Percentiles rank a stretch among this genome's conserved stretches.
Conservation (phyloP, 1,284 basidiomycete genomes). For the Cryptococcus sp. region DNA sequence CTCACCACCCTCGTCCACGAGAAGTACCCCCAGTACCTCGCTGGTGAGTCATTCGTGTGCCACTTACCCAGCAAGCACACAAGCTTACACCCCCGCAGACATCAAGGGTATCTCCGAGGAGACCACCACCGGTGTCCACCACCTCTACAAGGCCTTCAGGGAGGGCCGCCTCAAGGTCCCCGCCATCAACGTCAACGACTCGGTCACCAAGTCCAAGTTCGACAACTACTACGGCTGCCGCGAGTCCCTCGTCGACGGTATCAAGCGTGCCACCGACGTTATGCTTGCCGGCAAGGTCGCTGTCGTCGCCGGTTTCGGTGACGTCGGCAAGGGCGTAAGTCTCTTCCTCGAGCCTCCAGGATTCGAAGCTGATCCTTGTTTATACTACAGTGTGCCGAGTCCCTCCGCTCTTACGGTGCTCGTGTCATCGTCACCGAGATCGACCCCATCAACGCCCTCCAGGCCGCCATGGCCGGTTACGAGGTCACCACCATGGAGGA, state of each 20-base stretch:
- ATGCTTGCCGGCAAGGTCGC: slow-evolving; percentile 99
- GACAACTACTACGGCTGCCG: slow-evolving; percentile 88
- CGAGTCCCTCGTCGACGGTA: slow-evolving; percentile 99
- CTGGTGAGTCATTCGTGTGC: slow-evolving; percentile 62
- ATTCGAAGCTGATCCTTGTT: slow-evolving; percentile 1
- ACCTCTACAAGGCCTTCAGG: slow-evolving; percentile 96
- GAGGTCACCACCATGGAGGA: slow-evolving; percentile 99
- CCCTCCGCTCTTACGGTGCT: slow-evolving; percentile 92
- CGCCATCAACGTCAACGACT: slow-evolving; percentile 99
- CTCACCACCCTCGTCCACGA: slow-evolving; percentile 93
- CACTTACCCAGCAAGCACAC: not conserved
- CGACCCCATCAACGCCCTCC: slow-evolving; percentile 99
- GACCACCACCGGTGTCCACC: slow-evolving; percentile 99
- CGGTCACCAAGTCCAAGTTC: slow-evolving; percentile 99
- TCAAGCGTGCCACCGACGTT: slow-evolving; percentile 99
- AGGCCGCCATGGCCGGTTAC: slow-evolving; percentile 99
- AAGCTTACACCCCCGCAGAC: slow-evolving; percentile 54
- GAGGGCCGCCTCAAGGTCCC: slow-evolving; percentile 95
- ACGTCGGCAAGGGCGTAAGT: slow-evolving; percentile 96
- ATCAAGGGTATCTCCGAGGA: slow-evolving; percentile 97
- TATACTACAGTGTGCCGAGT: slow-evolving; percentile 81
- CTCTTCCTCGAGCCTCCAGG: not conserved
- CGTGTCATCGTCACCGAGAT: slow-evolving; percentile 97
- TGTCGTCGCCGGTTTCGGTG: slow-evolving; percentile 97
- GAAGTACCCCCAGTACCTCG: slow-evolving; percentile 87